A percentile compares a stretch with the other conserved stretches of the same genome.
Evolutionary conservation across 306 rosid species (phyloP).

Genomic region (Malus asiatica): DNA sequence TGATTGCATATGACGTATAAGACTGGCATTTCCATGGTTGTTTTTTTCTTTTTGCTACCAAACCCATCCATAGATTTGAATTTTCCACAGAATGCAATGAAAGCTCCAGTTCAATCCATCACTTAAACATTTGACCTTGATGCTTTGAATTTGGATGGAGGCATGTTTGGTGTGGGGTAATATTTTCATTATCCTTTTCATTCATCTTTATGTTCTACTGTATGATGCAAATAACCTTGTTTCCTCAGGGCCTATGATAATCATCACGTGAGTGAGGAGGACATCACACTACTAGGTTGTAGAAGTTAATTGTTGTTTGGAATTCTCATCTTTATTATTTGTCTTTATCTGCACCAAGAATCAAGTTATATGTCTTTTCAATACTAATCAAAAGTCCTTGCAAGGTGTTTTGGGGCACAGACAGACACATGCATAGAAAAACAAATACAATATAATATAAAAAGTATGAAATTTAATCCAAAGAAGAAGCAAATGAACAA

Average conservation of each 20-base stretch:
- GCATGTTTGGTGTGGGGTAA: slow-evolving; percentile 35
- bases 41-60: too few relatives aligned
- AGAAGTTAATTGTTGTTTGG: neutral
- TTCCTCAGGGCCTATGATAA: slow-evolving; percentile 37
- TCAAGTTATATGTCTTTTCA: too few relatives aligned
- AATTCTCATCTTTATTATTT: neutral
- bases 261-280: slow-evolving; percentile 48
- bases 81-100: slow-evolving; percentile 58
- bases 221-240: slow-evolving; percentile 6
- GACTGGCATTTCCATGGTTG: too few relatives aligned
- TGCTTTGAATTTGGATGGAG: slow-evolving; percentile 35
- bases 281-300: slow-evolving; percentile 64
- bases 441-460: too few relatives aligned
- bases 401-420: too few relatives aligned
- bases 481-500: too few relatives aligned
- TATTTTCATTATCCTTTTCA: neutral
- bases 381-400: too few relatives aligned
- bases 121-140: slow-evolving; percentile 67
- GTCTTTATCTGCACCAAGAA: neutral
- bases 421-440: too few relatives aligned
- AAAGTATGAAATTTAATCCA: too few relatives aligned
- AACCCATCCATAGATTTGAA: slow-evolving; percentile 28
- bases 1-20: too few relatives aligned
- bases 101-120: slow-evolving; percentile 58
- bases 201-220: neutral